phyloP scores from a whole-genome alignment of 306 rosid species.

The Sophora flavescens region DNA sequence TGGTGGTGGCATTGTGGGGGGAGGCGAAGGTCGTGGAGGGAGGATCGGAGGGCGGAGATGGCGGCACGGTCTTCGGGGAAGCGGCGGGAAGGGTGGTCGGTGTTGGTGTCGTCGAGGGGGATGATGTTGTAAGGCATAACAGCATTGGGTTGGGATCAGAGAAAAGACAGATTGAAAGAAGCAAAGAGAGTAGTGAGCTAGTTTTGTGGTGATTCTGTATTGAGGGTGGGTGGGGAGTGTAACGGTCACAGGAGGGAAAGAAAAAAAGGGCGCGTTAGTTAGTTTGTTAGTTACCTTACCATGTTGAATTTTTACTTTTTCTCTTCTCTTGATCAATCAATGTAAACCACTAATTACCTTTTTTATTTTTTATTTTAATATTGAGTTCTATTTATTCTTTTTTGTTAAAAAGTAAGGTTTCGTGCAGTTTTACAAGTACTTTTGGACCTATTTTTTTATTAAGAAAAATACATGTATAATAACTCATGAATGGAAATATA shows the following conservation, averaged over 20 bases:
- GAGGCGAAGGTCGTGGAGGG: constrained; percentile 63
- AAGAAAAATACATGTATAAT: too few relatives aligned
- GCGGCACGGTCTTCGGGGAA: constrained; percentile 90
- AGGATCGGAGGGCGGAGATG: constrained; percentile 57
- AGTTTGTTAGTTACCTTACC: not conserved
- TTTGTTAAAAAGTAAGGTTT: too few relatives aligned
- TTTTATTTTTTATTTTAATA: too few relatives aligned
- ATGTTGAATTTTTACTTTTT: not conserved
- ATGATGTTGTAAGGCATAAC: constrained; percentile 74
- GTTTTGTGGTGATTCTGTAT: not conserved
- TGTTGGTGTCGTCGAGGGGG: constrained; percentile 64
- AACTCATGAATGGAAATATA: too few relatives aligned
- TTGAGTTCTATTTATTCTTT: too few relatives aligned
- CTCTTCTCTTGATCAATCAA: not conserved
- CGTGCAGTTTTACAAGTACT: too few relatives aligned
- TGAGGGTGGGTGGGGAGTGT: not conserved
- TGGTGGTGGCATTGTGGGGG: constrained; percentile 78
- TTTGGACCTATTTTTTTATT: too few relatives aligned
- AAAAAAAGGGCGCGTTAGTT: constrained; percentile 31
- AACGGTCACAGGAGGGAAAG: constrained; percentile 25
- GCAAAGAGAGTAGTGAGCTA: not conserved
- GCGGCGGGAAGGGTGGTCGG: constrained; percentile 91
- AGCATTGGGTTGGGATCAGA: not conserved
- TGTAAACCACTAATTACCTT: too few relatives aligned
- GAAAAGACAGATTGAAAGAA: not conserved